Evolutionary conservation across 2,329 filamentous ascomycete species (phyloP), one percentile per base, ranked within the genome.

Genomic region (Trichoderma sp.): DNA sequence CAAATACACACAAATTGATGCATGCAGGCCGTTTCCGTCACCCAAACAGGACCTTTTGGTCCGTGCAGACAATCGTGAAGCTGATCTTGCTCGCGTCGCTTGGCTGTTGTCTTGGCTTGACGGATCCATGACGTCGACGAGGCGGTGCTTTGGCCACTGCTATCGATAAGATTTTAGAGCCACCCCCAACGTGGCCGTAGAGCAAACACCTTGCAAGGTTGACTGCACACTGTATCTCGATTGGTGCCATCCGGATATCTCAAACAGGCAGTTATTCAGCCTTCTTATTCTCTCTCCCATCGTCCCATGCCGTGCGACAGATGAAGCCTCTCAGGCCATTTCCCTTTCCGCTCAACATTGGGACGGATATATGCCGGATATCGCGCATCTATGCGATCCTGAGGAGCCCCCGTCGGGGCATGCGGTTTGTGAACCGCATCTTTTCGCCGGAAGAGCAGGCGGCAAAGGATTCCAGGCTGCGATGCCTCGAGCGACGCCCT

Each of bases 341-440:
- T 70, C 88, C 89, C 1, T 80, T 87, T n/a, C 80, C 87, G 1
- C 73, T 94, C 15, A 82, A 83, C 56, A 79, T 96, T 60, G 93
- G 93, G 65, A 94, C 86, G 55, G 93, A 96, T 74, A 89, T 96
- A 64, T 92, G 91, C 75, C 82, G 83, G 65, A 83, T 92, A 65
- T 77, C 82, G 0, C 87, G 92, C 63, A 86, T 96, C 66, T 78
- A 80, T 67, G 74, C 76, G 21, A 80, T 93, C 59, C 75, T 94
- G 60, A 75, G 73, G 19, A 74, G 78, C 28, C 74, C 77, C 9
- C 73, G 74, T 9, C 73, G 74, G 45, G 79, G 78, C 1, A 61
- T 68, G 5, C 78, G 78, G 34, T 85, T 87, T 70, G 72, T 86
- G 57, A 71, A 74, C 10, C 80, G 81, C 64, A 71, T 87, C 58